Evolutionary conservation across 257 asterid species (phyloP).

Genomic region (Thymus mandschuricus): DNA sequence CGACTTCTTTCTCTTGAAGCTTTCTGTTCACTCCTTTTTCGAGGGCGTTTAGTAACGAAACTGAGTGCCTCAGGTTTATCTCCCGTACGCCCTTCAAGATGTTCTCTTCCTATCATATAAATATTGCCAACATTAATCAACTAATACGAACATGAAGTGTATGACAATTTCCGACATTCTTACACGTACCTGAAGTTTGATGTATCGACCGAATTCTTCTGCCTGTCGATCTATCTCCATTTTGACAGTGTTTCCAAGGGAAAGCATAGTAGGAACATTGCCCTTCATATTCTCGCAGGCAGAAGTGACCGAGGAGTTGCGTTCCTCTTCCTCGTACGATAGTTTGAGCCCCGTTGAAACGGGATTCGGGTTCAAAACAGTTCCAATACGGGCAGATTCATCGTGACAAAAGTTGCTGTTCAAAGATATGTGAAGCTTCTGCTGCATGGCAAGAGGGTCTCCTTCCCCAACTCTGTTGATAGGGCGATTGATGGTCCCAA

Average conservation of each 20-base stretch:
- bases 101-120: slow-evolving; percentile 53
- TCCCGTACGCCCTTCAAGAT: slow-evolving; percentile 60
- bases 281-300: slow-evolving; percentile 48
- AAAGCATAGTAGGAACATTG: slow-evolving; percentile 31
- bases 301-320: slow-evolving; percentile 49
- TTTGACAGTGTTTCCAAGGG: slow-evolving; percentile 45
- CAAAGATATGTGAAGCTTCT: slow-evolving; percentile 53
- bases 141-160: background rate
- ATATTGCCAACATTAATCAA: background rate
- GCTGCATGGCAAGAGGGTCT: slow-evolving; percentile 49
- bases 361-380: slow-evolving; percentile 53
- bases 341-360: slow-evolving; percentile 75
- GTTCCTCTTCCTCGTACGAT: slow-evolving; percentile 67
- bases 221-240: slow-evolving; percentile 62
- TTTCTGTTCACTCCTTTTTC: slow-evolving; percentile 53
- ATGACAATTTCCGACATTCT: background rate
- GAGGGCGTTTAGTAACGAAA: slow-evolving; percentile 47
- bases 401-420: slow-evolving; percentile 47
- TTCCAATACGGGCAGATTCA: slow-evolving; percentile 45
- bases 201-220: slow-evolving; percentile 52
- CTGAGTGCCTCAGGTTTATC: slow-evolving; percentile 57
- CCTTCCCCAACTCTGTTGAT: slow-evolving; percentile 50
- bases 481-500: slow-evolving; percentile 42
- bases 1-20: slow-evolving; percentile 61
- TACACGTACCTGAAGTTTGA: slow-evolving; percentile 62